Base-by-base conservation (phyloP, 495 filamentous ascomycete species). In the Lasiosphaeria ovina region DNA sequence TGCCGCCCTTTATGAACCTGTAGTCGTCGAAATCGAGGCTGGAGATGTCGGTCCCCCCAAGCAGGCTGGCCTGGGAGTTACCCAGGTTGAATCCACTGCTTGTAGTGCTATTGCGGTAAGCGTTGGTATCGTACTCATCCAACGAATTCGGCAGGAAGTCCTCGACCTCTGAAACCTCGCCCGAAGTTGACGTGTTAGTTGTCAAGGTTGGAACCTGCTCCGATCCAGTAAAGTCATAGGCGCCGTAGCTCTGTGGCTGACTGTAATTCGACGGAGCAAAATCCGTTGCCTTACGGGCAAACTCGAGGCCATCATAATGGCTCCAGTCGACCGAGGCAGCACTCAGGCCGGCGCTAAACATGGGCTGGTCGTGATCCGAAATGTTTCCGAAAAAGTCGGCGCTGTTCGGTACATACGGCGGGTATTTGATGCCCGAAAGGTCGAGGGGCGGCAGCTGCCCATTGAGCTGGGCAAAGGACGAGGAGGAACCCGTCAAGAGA, bases 121-220 rank as follows among this genome's bases (percentile, higher is more conserved):
- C 78, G 58, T 81, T 64, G 11, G 69, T 76, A 62, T 84, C 77
- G 35, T 79, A 83, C 7, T 81, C 77, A 54, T 85, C 83, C 59
- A 83, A 81, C 57, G 81, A 78, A 60, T 79, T 81, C n/a, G 79
- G 72, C 50, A 77, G 66, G 65, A 81, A 80, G 52, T 92, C 89
- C 55, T 89, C 89, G 12, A 83, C 83, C 71, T 91, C 89, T 12
- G 89, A 91, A 35, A 88, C 83, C 61, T 91, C 88, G 35, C 88
- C 89, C 3, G 88, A 91, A 8, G 87, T 91, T 3, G 88, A 90
- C 3, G 87, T 87, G 6, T 83, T 72, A 35, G 69, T 73, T 12
- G 77, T 79, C 58, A 86, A 75, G 6, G 80, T 83, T 50, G 78
- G 75, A 51, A 83, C 76, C 51, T 80, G 79, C 58, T 80, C 80